Evolutionary conservation across 1,284 basidiomycete species (phyloP), one percentile per base, ranked within the genome.

Genomic region (Puccinia novopanici): DNA sequence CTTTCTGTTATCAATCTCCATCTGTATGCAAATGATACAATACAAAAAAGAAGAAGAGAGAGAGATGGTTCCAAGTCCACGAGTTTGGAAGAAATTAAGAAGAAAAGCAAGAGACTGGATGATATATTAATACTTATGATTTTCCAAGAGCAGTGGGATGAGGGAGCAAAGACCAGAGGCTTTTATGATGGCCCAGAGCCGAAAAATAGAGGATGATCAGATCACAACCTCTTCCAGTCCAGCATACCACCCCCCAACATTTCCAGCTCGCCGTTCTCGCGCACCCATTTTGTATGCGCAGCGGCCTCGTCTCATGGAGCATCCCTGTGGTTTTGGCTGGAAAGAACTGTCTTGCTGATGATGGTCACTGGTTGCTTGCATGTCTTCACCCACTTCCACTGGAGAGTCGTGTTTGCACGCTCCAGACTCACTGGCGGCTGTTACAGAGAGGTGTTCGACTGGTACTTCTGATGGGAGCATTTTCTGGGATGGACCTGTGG

Each of bases 191-290:
- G 45, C 45, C 8, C 45, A 48, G 17, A 13, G 45, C 17, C 1
- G 24, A 57, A 27, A 0, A 19, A 12, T 24, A 24, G n/a, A 55
- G 15, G n/a, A 5, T 4, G 42, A 45, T 15, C 52, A 78, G 57
- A 70, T 57, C 22, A 72, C 71, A 30, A 74, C 70, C 45, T 80
- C 78, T 42, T 80, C 67, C 50, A 80, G 54, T 30, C 78, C 70
- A 42, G 55, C 71, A 74, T 73, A 80, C 78, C 78, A 80, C 22
- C 78, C 78, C 37, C 78, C 78, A 27, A 74, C 59, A 54, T 80
- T 80, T 48, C 78, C 78, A 9, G 78, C 78, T 74, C 78, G 24
- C 30, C 70, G 40, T 30, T 80, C 78, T 22, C 78, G 70, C 61
- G 78, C 78, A 34, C 70, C 71, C 78, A 80, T 74, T 55, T 67